Evolutionary conservation across 768 basidiomycete species (phyloP).

Genomic region (Cystobasidium tubakii): DNA sequence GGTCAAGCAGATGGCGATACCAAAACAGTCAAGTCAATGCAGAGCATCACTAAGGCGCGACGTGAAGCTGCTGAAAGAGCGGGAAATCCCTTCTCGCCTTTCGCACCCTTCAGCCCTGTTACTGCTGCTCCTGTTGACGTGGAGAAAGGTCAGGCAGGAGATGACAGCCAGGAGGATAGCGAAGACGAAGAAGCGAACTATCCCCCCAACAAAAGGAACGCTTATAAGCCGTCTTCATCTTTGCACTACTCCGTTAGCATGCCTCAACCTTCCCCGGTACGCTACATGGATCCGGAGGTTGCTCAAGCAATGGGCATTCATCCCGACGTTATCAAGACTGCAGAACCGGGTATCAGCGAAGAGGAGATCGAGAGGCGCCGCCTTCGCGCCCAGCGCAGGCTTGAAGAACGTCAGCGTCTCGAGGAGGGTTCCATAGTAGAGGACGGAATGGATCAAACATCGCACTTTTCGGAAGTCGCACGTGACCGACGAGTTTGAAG

Average conservation of each 20-base stretch:
- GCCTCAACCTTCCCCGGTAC: constrained; percentile 3
- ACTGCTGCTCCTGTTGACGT: background rate
- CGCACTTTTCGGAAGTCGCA: constrained; percentile 26
- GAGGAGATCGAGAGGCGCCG: constrained; percentile 35
- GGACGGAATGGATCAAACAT: background rate
- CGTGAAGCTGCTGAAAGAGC: constrained; percentile 8
- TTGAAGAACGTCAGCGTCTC: constrained; percentile 24
- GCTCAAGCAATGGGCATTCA: constrained; percentile 35
- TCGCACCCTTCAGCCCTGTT: constrained; percentile 27
- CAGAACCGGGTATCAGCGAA: constrained; percentile 21
- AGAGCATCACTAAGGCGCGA: background rate
- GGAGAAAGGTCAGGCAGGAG: background rate
- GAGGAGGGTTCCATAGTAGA: constrained; percentile 33
- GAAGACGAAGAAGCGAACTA: background rate
- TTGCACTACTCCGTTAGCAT: constrained; percentile 4
- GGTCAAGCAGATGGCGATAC: constrained; percentile 5
- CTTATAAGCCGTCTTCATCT: background rate
- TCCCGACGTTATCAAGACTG: constrained; percentile 28
- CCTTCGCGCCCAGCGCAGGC: constrained; percentile 14
- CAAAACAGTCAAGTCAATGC: background rate
- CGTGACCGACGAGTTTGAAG: background rate
- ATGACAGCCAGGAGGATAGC: background rate
- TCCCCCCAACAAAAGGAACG: background rate
- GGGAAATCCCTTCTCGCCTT: constrained; percentile 3
- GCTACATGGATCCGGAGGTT: constrained; percentile 28